Percentiles rank a stretch among this genome's conserved stretches.
These are phyloP conservation scores for Cladosporium sp. DNA, from an alignment of 2,329 filamentous ascomycete genomes.

Conservation along the genomic window DNA sequence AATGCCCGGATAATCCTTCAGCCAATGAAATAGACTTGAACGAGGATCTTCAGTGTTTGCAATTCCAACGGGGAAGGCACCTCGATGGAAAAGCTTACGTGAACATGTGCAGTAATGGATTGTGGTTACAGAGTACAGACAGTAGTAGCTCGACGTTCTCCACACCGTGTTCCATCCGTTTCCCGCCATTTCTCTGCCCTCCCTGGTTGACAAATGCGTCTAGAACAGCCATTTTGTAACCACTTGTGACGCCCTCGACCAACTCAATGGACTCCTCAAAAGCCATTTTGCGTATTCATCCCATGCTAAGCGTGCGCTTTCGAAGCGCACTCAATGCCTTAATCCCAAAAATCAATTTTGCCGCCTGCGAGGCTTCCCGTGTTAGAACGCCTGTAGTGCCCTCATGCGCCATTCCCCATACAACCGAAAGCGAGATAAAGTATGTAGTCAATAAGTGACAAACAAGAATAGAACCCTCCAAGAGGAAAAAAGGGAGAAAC, in stretches of 20 bases:
- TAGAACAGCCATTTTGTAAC: not conserved
- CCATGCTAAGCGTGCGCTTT: not conserved
- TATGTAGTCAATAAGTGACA: slow-evolving; percentile 13
- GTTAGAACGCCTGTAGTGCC: not conserved
- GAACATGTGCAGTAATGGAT: not conserved
- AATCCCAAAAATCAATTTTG: slow-evolving; percentile 1
- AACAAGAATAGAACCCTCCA: slow-evolving; percentile 14
- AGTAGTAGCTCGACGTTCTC: not conserved
- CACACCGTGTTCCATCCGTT: not conserved
- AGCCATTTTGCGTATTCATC: not conserved
- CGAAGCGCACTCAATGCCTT: not conserved
- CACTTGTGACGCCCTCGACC: not conserved
- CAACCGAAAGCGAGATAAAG: slow-evolving; percentile 1
- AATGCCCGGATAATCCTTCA: not conserved
- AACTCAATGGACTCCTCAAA: not conserved
- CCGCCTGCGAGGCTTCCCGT: slow-evolving; percentile 14
- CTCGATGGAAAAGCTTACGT: not conserved
- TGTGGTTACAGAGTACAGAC: not conserved
- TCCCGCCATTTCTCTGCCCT: not conserved
- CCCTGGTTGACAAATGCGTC: not conserved
- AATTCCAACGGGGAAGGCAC: not conserved
- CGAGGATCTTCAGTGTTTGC: not conserved
- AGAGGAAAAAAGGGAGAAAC: not conserved
- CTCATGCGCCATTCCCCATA: not conserved
- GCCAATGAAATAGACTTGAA: not conserved